These are phyloP conservation scores for Lunasporangiospora selenospora DNA, from an alignment of 192 early-diverging fungal genomes.

Conservation along the genomic window DNA sequence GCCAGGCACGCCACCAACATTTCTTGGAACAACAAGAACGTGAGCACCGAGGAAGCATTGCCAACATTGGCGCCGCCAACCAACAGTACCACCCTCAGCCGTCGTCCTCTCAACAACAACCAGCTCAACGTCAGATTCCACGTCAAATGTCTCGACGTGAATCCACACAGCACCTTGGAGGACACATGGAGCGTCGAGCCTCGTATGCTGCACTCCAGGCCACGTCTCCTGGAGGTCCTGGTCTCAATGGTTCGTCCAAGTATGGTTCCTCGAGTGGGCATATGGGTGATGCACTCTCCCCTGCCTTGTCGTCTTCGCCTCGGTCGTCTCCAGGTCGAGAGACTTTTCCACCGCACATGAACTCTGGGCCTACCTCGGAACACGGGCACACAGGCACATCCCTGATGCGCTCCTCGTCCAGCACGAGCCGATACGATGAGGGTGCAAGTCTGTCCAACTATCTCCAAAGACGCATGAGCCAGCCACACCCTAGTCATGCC, in stretches of 20 bases:
- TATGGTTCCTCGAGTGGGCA: no score
- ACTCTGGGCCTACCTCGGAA: no score
- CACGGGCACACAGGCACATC: no score
- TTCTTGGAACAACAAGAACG: constrained; percentile 40
- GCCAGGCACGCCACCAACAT: constrained; percentile 32
- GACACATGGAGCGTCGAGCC: constrained; percentile 17
- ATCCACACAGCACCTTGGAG: constrained; percentile 16
- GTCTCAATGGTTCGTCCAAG: constrained; percentile 15
- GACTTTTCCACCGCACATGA: no score
- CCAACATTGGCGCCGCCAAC: neutral
- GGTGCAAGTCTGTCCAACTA: neutral
- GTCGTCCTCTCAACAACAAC: constrained; percentile 6
- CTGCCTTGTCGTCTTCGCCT: constrained; percentile 28
- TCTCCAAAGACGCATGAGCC: constrained; percentile 38
- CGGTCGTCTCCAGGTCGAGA: constrained; percentile 38
- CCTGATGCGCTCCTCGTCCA: no score
- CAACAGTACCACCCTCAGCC: constrained; percentile 1
- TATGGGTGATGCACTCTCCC: constrained; percentile 14
- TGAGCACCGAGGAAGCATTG: constrained; percentile 24
- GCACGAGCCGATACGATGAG: constrained; percentile 17
- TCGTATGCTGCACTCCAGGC: constrained; percentile 33
- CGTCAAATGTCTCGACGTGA: constrained; percentile 18
- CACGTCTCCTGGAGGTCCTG: neutral
- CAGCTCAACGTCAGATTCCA: constrained; percentile 1
- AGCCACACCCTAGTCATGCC: constrained; percentile 17